A percentile compares a stretch with the other conserved stretches of the same genome.
Evolutionary conservation across 2,329 filamentous ascomycete species (phyloP).

Genomic region (Penicillium griseofulvum): DNA sequence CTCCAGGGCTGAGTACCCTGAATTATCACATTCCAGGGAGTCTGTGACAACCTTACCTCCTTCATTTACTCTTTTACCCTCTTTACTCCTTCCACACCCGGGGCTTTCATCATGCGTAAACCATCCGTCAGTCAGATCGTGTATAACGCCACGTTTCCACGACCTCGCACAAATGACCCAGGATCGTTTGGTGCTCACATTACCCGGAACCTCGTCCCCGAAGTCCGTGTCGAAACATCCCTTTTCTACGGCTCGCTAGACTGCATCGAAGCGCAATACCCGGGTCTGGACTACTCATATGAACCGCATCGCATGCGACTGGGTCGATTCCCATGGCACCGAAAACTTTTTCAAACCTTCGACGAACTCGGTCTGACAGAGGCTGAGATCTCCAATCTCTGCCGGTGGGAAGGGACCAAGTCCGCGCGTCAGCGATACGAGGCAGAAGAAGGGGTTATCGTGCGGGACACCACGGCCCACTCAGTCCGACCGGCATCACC

Average conservation of each 20-base stretch:
- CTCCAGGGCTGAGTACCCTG: not conserved
- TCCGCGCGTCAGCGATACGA: slow-evolving; percentile 48
- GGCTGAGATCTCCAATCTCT: slow-evolving; percentile 60
- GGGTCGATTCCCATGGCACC: slow-evolving; percentile 61
- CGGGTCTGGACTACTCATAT: slow-evolving; percentile 63
- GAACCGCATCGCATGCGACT: slow-evolving; percentile 62
- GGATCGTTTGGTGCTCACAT: slow-evolving; percentile 59
- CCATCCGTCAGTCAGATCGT: slow-evolving; percentile 58
- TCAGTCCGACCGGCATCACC: slow-evolving; percentile 54
- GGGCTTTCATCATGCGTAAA: slow-evolving; percentile 55
- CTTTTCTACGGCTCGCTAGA: slow-evolving; percentile 64
- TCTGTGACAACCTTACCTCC: slow-evolving; percentile 1
- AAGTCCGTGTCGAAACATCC: slow-evolving; percentile 63
- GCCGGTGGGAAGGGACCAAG: slow-evolving; percentile 57
- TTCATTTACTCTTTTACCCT: not conserved
- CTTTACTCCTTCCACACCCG: slow-evolving; percentile 1
- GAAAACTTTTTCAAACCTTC: slow-evolving; percentile 59
- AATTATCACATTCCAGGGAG: slow-evolving; percentile 7
- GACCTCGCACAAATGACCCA: slow-evolving; percentile 56
- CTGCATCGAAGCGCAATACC: slow-evolving; percentile 64
- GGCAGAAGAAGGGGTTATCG: slow-evolving; percentile 57
- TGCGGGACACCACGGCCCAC: slow-evolving; percentile 61
- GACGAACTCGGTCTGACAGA: slow-evolving; percentile 59
- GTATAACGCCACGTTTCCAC: slow-evolving; percentile 58
- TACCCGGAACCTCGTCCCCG: slow-evolving; percentile 60